Conservation (phyloP, 208 protist genomes). For the Eutreptiella sp. region DNA sequence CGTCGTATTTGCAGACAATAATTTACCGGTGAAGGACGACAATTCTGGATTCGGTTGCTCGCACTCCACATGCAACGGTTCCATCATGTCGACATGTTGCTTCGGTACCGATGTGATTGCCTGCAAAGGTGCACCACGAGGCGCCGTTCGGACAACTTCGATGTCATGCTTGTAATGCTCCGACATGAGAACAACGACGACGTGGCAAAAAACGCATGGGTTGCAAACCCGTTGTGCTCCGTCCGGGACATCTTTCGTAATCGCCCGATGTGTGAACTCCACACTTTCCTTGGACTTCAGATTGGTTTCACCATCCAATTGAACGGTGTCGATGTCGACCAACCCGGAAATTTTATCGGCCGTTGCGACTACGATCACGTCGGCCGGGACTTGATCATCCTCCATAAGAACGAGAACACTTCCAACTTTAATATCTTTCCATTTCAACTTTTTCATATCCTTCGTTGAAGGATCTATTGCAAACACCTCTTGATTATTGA, state of each 20-base stretch:
- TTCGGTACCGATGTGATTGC: too few relatives aligned
- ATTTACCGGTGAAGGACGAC: too few relatives aligned
- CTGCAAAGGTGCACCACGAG: too few relatives aligned
- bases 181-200: too few relatives aligned
- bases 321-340: slow-evolving; percentile 81
- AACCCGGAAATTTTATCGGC: slow-evolving; percentile 43
- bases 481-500: slow-evolving; percentile 64
- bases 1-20: too few relatives aligned
- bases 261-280: slow-evolving; percentile 43
- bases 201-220: too few relatives aligned
- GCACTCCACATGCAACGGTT: too few relatives aligned
- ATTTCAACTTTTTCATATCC: slow-evolving; percentile 42
- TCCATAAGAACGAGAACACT: slow-evolving; percentile 63
- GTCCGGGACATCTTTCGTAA: slow-evolving; percentile 5
- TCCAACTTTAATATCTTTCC: slow-evolving; percentile 59
- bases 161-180: too few relatives aligned
- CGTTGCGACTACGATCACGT: slow-evolving; percentile 68
- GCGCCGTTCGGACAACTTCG: too few relatives aligned
- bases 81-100: too few relatives aligned
- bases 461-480: too few relatives aligned
- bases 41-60: too few relatives aligned
- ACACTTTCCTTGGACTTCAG: slow-evolving; percentile 75
- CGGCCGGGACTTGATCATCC: slow-evolving; percentile 78
- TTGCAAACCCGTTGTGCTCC: not conserved
- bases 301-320: slow-evolving; percentile 86